Base-by-base conservation (phyloP, 2,329 filamentous ascomycete species). In the Fusarium cyanostomum region DNA sequence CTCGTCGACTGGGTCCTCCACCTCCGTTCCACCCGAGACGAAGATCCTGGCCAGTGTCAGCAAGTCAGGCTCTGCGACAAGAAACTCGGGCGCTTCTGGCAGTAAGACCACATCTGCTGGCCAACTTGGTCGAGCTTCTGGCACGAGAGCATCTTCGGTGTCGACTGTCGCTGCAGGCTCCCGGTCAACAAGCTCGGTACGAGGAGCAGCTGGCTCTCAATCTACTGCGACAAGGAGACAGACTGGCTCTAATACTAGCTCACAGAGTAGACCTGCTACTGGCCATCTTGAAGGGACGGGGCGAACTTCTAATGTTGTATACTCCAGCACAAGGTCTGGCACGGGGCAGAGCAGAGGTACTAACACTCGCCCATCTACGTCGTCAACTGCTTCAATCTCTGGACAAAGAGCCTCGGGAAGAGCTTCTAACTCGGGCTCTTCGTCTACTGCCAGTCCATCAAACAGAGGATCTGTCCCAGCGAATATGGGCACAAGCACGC, bases 291-390 rank as follows among this genome's bases (percentile, higher is more conserved):
- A 24, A 21, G 31, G 2, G 0, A 8, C 56, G 0, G 28, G 42
- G 0, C 37, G 24, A 1, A 3, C 2, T 1, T n/a, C 28, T 10
- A 6, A 6, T 0, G 18, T 5, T 12, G 8, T 1, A 5, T 21
- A 27, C 5, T 27, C 1, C 9, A 42, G 8, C 2, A 11, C 5
- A 0, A 27, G 27, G 2, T 45, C 38, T 0, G 3, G 12, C 6
- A 12, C 15, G 1, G 24, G 28, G 2, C 45, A 35, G 5, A 12
- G 3, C 18, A 43, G 39, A 11, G n/a, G 18, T 7, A 18, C 21
- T 21, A 21, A 21, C 21, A 21, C 4, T 21, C 21, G 21, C 21
- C 4, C 21, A 21, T 4, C 4, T 21, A 21, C 21, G 6, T 21
- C 21, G 21, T 21, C 21, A 6, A 21, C 21, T 21, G 21, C 21